Percentiles rank a stretch among this genome's conserved stretches.
These are phyloP conservation scores for Russula sp. DNA, from an alignment of 768 basidiomycete genomes.

Conservation along the genomic window DNA sequence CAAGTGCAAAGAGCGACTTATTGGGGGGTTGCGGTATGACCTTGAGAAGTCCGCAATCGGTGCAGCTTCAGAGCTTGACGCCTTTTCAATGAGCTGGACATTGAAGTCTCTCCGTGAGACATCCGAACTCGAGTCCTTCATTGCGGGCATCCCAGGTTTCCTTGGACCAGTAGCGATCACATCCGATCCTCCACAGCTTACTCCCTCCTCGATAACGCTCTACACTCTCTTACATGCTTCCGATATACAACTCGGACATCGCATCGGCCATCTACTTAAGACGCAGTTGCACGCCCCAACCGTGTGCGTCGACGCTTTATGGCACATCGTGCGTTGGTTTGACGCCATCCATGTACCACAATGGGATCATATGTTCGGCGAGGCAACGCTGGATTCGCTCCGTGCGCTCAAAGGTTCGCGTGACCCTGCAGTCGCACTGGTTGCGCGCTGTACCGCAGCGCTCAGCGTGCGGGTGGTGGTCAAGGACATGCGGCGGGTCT, in stretches of 20 bases:
- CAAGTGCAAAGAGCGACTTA: constrained; percentile 16
- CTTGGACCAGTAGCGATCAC: constrained; percentile 8
- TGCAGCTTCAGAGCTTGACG: constrained; percentile 7
- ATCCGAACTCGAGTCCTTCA: constrained; percentile 20
- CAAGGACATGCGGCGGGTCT: constrained; percentile 12
- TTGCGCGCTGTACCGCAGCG: constrained; percentile 7
- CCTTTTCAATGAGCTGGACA: constrained; percentile 12
- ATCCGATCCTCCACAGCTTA: constrained; percentile 5
- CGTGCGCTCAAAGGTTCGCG: constrained; percentile 16
- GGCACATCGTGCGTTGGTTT: constrained; percentile 13
- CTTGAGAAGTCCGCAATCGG: constrained; percentile 5
- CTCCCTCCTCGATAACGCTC: constrained; percentile 11
- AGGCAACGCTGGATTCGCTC: constrained; percentile 9
- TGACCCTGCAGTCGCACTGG: constrained; percentile 9
- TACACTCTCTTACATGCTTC: constrained; percentile 7
- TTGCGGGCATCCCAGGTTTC: constrained; percentile 17
- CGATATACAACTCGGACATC: constrained; percentile 10
- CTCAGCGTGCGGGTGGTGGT: constrained; percentile 16
- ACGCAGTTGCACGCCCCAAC: constrained; percentile 5
- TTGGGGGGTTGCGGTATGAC: constrained; percentile 7
- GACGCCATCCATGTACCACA: constrained; percentile 5
- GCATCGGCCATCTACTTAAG: constrained; percentile 20
- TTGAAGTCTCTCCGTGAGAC: constrained; percentile 20
- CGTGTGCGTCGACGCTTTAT: constrained; percentile 14
- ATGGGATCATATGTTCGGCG: constrained; percentile 18